These are phyloP conservation scores for Pelargonium nanum DNA, from an alignment of 345 rosid genomes.

Conservation along the genomic window DNA sequence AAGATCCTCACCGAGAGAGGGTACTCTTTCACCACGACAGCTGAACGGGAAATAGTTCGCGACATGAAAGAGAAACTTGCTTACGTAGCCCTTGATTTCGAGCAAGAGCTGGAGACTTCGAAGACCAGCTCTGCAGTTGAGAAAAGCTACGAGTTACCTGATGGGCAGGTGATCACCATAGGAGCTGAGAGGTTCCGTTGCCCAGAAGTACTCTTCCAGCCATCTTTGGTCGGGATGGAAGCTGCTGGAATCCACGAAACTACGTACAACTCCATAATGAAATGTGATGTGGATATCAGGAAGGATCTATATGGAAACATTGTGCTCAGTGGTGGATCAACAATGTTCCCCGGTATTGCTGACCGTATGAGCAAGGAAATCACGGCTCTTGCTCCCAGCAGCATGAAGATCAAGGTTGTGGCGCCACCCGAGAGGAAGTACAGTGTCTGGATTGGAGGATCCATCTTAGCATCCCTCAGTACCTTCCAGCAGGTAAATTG, in stretches of 20 bases:
- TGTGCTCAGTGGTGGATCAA: constrained; percentile 44
- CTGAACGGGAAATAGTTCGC: constrained; percentile 48
- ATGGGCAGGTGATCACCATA: constrained; percentile 40
- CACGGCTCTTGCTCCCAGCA: constrained; percentile 38
- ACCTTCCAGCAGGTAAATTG: constrained; percentile 41
- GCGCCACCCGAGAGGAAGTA: constrained; percentile 54
- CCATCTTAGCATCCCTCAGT: constrained; percentile 45
- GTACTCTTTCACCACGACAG: constrained; percentile 43
- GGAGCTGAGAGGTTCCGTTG: constrained; percentile 48
- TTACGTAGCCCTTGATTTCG: constrained; percentile 41
- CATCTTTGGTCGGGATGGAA: constrained; percentile 41
- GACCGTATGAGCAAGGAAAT: constrained; percentile 48
- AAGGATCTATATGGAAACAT: constrained; percentile 43
- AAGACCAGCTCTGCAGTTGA: constrained; percentile 38
- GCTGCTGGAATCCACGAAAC: constrained; percentile 39
- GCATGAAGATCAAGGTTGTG: constrained; percentile 47
- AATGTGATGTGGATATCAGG: constrained; percentile 37
- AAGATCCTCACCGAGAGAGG: constrained; percentile 52
- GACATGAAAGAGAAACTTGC: constrained; percentile 49
- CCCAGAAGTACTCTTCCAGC: constrained; percentile 45
- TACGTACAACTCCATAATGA: constrained; percentile 42
- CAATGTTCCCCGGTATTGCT: constrained; percentile 46
- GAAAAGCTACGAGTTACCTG: constrained; percentile 39
- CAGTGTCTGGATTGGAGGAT: constrained; percentile 51
- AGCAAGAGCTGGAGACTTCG: constrained; percentile 42